Evolutionary conservation across 192 early-diverging fungal genomes (phyloP).

Genomic region (Funneliformis mosseae): DNA sequence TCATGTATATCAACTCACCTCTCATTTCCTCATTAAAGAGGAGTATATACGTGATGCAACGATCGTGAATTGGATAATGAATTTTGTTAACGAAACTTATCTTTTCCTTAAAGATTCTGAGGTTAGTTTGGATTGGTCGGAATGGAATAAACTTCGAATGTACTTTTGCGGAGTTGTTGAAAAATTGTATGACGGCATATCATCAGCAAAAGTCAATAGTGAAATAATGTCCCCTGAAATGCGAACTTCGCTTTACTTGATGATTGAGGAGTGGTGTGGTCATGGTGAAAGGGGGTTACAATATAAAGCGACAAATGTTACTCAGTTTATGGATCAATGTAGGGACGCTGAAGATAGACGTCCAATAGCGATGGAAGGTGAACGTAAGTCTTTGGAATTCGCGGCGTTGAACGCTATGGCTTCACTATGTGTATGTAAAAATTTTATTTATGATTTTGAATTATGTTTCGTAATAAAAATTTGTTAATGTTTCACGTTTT

Average conservation of each 20-base stretch:
- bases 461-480: too few species aligned
- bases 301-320: slow-evolving; percentile 68
- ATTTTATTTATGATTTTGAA: background rate
- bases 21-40: slow-evolving; percentile 63
- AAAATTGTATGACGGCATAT: slow-evolving; percentile 75
- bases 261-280: slow-evolving; percentile 95
- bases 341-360: slow-evolving; percentile 73
- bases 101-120: slow-evolving; percentile 76
- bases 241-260: slow-evolving; percentile 72
- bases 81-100: slow-evolving; percentile 77
- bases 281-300: slow-evolving; percentile 63
- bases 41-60: slow-evolving; percentile 59
- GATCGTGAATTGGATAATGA: slow-evolving; percentile 66
- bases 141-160: slow-evolving; percentile 83
- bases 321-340: slow-evolving; percentile 64
- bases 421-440: slow-evolving; percentile 66
- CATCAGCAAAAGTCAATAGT: slow-evolving; percentile 42
- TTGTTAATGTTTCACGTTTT: background rate
- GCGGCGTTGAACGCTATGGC: slow-evolving; percentile 90
- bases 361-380: slow-evolving; percentile 71
- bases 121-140: slow-evolving; percentile 85
- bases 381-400: slow-evolving; percentile 74
- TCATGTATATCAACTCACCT: slow-evolving; percentile 70
- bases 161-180: slow-evolving; percentile 92
- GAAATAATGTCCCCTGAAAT: slow-evolving; percentile 76